phyloP scores from a whole-genome alignment of 2,329 filamentous ascomycete species.

The Cryphonectria radicalis region DNA sequence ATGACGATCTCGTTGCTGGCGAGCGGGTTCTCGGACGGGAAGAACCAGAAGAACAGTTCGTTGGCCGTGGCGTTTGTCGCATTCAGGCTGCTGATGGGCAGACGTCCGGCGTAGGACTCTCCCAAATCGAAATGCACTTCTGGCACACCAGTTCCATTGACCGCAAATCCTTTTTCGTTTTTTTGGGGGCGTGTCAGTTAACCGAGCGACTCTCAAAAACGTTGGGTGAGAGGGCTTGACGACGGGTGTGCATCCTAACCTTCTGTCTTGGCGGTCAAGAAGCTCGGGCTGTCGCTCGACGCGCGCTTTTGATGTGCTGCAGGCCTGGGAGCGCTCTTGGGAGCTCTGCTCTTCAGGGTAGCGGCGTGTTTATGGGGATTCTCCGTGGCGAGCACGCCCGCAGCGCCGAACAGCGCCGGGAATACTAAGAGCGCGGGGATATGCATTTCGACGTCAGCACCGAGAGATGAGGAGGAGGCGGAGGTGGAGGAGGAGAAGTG shows the following conservation, averaged over 20 bases:
- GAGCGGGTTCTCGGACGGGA: slow-evolving; percentile 57
- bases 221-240: background rate
- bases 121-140: slow-evolving; percentile 72
- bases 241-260: slow-evolving; percentile 6
- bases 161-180: slow-evolving; percentile 56
- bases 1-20: slow-evolving; percentile 64
- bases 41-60: slow-evolving; percentile 68
- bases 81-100: slow-evolving; percentile 55
- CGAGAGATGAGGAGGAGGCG: background rate
- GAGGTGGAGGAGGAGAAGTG: background rate
- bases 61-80: slow-evolving; percentile 45
- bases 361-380: slow-evolving; percentile 10
- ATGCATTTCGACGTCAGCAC: slow-evolving; percentile 14
- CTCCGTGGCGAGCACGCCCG: slow-evolving; percentile 4
- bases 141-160: slow-evolving; percentile 68
- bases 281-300: slow-evolving; percentile 1
- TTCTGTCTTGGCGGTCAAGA: slow-evolving; percentile 21
- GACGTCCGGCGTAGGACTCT: slow-evolving; percentile 67
- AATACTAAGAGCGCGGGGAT: background rate
- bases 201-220: too few species aligned
- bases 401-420: slow-evolving; percentile 6
- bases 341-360: background rate
- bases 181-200: background rate
- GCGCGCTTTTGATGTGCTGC: slow-evolving; percentile 2
- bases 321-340: background rate